Base-by-base conservation (phyloP, 441 rosid species). In the Populus hybrid region DNA sequence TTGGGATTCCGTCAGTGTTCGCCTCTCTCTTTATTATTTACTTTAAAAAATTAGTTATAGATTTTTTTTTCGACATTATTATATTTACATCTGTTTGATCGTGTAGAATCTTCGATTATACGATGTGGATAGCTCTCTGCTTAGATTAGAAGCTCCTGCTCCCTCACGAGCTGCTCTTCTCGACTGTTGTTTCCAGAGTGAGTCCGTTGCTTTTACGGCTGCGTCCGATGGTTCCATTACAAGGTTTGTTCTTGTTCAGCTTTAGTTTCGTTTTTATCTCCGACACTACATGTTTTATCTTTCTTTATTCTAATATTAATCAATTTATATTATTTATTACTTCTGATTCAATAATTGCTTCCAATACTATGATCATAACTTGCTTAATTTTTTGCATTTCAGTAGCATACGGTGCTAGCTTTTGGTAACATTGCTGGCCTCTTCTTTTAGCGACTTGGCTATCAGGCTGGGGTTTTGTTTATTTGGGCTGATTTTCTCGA, bases 1-100 rank as follows among this genome's bases (percentile, higher is more conserved):
- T 35, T 96, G 99, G 99, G 99, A 96, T 72, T 87, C 91, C 10
- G 98, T 96, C 24, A 89, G 94, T 50, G 20, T 21, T 24, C 14
- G 16, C 26, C 59, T 63, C 11, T 4, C 28, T 63, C 50, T 57
- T 5, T 63, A 4, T 21, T 18, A 16, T 5, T 23, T 10, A 6
- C 36, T 0, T 23, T 6, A 0, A 16, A 32, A 12, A 5, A 6
- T 34, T 50, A 50, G 57, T 46, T 46, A 2, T 46, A 14, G 20
- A 4, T 74, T 16, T 46, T 46, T 46, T 46, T 46, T 14, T 46
- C 1, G 14, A 71, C 46, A 26, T n/a, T 23, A 14, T 46, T 46
- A 46, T 46, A 46, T 4, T 46, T 14, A 46, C 57, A 46, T 46
- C 7, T 46, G 57, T 61, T 38, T 69, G 57, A 2, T 32, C 53